Conservation (phyloP, 768 basidiomycete species). For the Coprinopsis strossmayeri region DNA sequence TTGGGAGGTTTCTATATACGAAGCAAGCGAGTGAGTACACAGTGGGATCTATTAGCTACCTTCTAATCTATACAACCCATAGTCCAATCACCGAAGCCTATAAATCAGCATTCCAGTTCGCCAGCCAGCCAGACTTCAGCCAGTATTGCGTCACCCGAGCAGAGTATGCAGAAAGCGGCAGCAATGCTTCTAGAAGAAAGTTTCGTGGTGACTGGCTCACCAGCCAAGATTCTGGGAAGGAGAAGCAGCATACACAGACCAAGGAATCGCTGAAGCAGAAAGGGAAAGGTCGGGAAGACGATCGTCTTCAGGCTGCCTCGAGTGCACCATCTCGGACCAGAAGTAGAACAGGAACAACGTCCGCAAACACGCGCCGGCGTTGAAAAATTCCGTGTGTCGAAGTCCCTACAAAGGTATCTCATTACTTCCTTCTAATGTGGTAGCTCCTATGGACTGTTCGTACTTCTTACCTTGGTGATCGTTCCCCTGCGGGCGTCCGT, state of each 20-base stretch:
- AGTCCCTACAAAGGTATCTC: background rate
- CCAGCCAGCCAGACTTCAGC: conserved; percentile 43
- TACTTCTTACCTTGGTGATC: background rate
- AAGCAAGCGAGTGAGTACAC: conserved; percentile 62
- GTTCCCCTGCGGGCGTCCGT: background rate
- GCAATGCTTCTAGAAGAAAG: conserved; percentile 65
- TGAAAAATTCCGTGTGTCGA: background rate
- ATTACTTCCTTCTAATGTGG: background rate
- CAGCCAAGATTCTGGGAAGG: background rate
- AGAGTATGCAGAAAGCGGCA: conserved; percentile 84
- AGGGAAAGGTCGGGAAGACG: conserved; percentile 7
- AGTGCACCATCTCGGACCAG: conserved; percentile 3
- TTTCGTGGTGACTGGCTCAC: conserved; percentile 36
- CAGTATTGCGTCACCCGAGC: conserved; percentile 59
- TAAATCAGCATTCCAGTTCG: conserved; percentile 52
- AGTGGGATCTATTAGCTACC: background rate
- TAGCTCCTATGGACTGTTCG: background rate
- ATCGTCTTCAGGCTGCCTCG: conserved; percentile 6
- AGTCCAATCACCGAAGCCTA: conserved; percentile 68
- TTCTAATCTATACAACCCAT: conserved; percentile 5
- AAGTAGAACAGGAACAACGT: conserved; percentile 2
- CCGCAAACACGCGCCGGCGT: conserved; percentile 5
- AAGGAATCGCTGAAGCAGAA: background rate
- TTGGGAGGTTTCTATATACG: conserved; percentile 66
- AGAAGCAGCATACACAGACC: background rate